phyloP scores from a whole-genome alignment of 352 stramenopile species.

The Globisporangium rhizosaccharum region DNA sequence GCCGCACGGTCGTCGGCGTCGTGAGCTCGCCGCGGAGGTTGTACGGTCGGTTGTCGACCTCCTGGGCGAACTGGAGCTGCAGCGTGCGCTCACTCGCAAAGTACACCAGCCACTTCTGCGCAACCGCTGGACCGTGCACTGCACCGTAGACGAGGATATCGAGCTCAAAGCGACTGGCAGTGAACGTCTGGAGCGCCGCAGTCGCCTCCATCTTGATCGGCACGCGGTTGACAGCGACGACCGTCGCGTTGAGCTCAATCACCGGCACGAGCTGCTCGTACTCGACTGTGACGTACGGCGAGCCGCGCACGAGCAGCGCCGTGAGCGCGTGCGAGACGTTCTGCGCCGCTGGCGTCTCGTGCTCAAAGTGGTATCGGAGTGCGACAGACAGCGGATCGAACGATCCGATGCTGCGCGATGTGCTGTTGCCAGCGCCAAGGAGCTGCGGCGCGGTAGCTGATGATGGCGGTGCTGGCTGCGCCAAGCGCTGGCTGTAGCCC shows the following conservation, averaged over 20 bases:
- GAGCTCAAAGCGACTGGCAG: constrained; percentile 56
- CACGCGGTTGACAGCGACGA: constrained; percentile 53
- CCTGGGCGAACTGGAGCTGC: constrained; percentile 54
- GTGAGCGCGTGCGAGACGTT: constrained; percentile 19
- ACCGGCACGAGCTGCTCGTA: constrained; percentile 66
- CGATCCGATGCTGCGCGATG: constrained; percentile 43
- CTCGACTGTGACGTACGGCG: constrained; percentile 79
- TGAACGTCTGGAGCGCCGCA: constrained; percentile 42
- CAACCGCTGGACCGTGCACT: constrained; percentile 6
- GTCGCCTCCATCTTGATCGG: constrained; percentile 18
- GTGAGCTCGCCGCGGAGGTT: constrained; percentile 61
- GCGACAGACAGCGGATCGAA: constrained; percentile 69
- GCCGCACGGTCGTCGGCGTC: constrained; percentile 61
- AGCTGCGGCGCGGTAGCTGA: constrained; percentile 16
- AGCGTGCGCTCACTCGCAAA: constrained; percentile 62
- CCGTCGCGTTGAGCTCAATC: constrained; percentile 60
- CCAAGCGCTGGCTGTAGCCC: constrained; percentile 40
- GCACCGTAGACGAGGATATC: constrained; percentile 64
- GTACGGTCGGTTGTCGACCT: constrained; percentile 64
- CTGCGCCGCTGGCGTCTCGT: constrained; percentile 18
- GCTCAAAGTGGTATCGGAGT: constrained; percentile 55
- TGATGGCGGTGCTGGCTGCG: constrained; percentile 2
- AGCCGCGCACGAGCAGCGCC: constrained; percentile 46
- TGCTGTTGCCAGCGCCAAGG: constrained; percentile 62
- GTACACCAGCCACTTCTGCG: constrained; percentile 72